Percentiles rank a stretch among this genome's conserved stretches.
Evolutionary conservation across 176 grass and related monocot species (phyloP).

Genomic region (Ananas comosus): DNA sequence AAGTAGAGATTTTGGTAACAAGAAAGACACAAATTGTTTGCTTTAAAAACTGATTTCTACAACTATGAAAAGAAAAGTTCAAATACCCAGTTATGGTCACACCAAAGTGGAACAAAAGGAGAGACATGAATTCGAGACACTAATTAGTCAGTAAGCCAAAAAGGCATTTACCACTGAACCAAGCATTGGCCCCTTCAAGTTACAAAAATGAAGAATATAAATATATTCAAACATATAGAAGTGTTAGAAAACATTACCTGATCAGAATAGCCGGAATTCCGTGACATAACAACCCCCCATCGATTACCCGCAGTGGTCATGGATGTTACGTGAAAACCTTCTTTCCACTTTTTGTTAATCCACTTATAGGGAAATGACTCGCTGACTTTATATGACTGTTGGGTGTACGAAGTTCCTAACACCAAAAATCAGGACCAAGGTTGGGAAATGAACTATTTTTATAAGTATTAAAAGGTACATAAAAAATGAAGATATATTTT

Average conservation of each 20-base stretch:
- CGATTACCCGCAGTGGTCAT: constrained; percentile 96
- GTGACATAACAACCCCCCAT: constrained; percentile 97
- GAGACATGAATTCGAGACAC: too few relatives aligned
- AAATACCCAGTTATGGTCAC: not conserved
- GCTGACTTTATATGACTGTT: constrained; percentile 98
- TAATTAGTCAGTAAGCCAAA: not conserved
- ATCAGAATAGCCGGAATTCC: constrained; percentile 86
- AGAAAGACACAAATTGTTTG: too few relatives aligned
- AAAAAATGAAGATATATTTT: not conserved
- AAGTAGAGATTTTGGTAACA: too few relatives aligned
- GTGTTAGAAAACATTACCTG: constrained; percentile 43
- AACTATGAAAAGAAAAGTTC: not conserved
- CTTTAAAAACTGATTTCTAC: too few relatives aligned
- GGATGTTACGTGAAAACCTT: constrained; percentile 99
- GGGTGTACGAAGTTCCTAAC: constrained; percentile 86
- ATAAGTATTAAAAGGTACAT: not conserved
- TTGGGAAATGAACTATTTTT: not conserved
- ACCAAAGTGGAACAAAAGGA: too few relatives aligned
- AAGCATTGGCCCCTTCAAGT: not conserved
- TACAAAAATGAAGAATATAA: not conserved
- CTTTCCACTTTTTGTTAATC: constrained; percentile 99
- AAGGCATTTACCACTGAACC: not conserved
- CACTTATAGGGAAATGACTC: constrained; percentile 98
- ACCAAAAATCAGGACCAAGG: too few relatives aligned
- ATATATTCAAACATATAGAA: not conserved